These are phyloP conservation scores for Tetrahymena borealis DNA, from an alignment of 73 alveolate species.

Conservation along the genomic window DNA sequence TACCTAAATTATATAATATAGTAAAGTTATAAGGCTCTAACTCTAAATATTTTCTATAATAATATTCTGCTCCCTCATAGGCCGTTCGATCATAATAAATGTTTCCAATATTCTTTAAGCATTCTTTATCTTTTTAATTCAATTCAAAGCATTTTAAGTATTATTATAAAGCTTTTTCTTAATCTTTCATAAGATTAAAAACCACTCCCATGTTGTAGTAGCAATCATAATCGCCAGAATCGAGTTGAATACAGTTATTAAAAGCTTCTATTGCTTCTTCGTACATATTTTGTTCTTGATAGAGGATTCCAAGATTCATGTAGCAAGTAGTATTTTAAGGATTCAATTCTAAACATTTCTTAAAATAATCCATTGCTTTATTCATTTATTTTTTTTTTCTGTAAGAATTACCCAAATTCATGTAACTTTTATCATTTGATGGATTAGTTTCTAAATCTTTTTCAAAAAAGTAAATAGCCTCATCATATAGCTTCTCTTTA, in stretches of 20 bases:
- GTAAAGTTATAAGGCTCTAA: not conserved
- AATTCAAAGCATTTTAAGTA: not conserved
- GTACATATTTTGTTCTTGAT: not conserved
- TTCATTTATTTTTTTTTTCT: no score
- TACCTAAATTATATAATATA: not conserved
- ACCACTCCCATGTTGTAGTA: not conserved
- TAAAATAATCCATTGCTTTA: not conserved
- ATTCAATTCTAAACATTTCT: not conserved
- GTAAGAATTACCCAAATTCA: not conserved
- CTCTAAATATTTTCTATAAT: no score
- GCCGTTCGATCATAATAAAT: not conserved
- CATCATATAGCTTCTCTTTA: not conserved
- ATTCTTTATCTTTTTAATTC: not conserved
- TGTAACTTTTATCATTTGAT: not conserved
- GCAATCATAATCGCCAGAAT: not conserved
- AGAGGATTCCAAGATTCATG: not conserved
- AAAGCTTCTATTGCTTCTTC: not conserved
- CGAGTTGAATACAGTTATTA: not conserved
- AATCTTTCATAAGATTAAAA: not conserved
- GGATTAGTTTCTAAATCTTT: not conserved
- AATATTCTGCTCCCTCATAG: not conserved
- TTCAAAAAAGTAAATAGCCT: not conserved
- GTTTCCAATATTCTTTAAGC: not conserved
- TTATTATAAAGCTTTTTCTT: not conserved
- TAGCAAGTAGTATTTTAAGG: not conserved